Base-by-base conservation (phyloP, 1,284 basidiomycete species). In the Puccinia coronata region DNA sequence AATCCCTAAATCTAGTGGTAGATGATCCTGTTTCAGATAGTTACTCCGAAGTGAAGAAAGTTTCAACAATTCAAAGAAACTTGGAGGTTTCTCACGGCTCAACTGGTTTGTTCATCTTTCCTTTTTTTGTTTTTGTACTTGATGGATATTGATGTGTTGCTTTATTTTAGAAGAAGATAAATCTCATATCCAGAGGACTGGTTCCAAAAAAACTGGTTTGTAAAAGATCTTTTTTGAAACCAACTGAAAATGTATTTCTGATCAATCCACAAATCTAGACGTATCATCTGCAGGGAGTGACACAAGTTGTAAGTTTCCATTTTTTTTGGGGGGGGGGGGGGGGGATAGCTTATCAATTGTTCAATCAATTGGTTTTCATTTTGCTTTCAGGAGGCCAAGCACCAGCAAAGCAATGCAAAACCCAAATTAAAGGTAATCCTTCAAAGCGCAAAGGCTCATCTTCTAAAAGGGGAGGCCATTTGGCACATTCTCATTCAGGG, bases 21-120 rank as follows among this genome's bases (percentile, higher is more conserved):
- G 65, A 69, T 69, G 65, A 69, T 69, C 65, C 65, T 43, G 43
- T 69, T 69, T 69, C 41, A 69, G 39, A 49, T 49, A 41, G 65
- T 39, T 69, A 69, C 23, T 43, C 65, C 23, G 65, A 69, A 41
- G 43, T 47, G 23, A 69, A 69, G 39, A 39, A 36, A 65, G 25
- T 8, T 11, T 6, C 5, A 25, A 28, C n/a, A 18, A 25, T 28
- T 28, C 55, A 57, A 57, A 25, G 36, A 36, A 25, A 47, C 36
- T 69, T 47, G 25, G 41, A 69, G 25, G 25, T n/a, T 9, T 5
- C 20, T 43, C 39, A 69, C 14, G 12, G 6, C 9, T 47, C 16
- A 69, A n/a, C 6, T 69, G n/a, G n/a, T n/a, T n/a, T 31, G 65
- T 69, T 43, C 36, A 41, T 69, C 16, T 69, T 43, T 25, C 43